phyloP scores from a whole-genome alignment of 257 asterid species.

The Datura wrightii region DNA sequence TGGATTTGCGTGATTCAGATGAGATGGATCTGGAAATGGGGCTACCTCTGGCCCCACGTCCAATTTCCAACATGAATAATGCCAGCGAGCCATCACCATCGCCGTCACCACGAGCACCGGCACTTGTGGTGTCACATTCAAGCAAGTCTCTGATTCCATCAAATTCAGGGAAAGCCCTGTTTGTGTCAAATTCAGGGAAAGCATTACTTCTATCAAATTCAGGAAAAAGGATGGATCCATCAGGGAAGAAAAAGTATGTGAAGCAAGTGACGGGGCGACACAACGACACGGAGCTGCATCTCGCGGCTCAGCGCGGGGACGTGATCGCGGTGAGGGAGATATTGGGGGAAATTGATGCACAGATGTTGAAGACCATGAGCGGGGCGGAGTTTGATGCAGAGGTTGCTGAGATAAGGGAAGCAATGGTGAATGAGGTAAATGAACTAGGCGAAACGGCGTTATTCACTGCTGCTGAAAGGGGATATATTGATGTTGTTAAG shows the following conservation, averaged over 20 bases:
- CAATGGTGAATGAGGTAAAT: constrained; percentile 66
- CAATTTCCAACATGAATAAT: neutral
- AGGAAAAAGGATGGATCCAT: constrained; percentile 55
- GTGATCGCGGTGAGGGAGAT: constrained; percentile 69
- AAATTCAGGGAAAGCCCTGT: constrained; percentile 58
- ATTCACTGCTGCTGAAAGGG: constrained; percentile 61
- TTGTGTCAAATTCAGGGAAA: constrained; percentile 63
- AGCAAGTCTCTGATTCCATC: constrained; percentile 44
- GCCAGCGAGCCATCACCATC: constrained; percentile 38
- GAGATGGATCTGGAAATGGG: constrained; percentile 59
- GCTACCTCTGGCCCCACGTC: neutral
- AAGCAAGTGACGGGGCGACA: constrained; percentile 91
- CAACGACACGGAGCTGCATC: constrained; percentile 88
- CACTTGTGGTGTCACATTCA: constrained; percentile 60
- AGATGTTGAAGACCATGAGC: constrained; percentile 57
- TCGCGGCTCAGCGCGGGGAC: constrained; percentile 87
- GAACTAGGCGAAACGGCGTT: constrained; percentile 68
- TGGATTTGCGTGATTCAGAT: constrained; percentile 41
- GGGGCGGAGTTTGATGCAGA: constrained; percentile 67
- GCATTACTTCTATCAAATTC: constrained; percentile 69
- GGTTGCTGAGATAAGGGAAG: constrained; percentile 59
- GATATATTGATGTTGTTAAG: constrained; percentile 51
- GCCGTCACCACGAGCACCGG: constrained; percentile 66
- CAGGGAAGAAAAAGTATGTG: constrained; percentile 71
- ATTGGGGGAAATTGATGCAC: constrained; percentile 70